These are phyloP conservation scores for Canna indica DNA, from an alignment of 176 grass and related monocot genomes.

Conservation along the genomic window DNA sequence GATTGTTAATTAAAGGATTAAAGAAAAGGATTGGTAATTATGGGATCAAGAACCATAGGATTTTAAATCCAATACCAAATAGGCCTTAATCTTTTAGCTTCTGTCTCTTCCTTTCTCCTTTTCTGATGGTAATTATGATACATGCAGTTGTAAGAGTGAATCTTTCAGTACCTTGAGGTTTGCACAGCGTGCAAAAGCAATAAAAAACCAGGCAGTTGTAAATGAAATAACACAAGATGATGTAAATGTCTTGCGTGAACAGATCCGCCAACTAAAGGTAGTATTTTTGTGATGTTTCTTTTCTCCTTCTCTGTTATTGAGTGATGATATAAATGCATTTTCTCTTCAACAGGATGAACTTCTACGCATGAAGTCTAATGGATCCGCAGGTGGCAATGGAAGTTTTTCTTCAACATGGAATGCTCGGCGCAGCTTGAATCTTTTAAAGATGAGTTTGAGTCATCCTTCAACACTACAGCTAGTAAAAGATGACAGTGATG, in stretches of 20 bases:
- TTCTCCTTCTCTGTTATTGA: constrained; percentile 14
- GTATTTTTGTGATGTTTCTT: constrained; percentile 5
- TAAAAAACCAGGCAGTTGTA: constrained; percentile 85
- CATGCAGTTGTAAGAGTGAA: constrained; percentile 77
- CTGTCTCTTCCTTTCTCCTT: not conserved
- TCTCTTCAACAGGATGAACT: constrained; percentile 65
- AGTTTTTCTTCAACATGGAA: constrained; percentile 55
- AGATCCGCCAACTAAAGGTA: constrained; percentile 86
- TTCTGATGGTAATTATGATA: not conserved
- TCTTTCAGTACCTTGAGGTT: constrained; percentile 88
- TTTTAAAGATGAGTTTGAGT: constrained; percentile 83
- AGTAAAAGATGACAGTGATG: constrained; percentile 85
- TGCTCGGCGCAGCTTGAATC: constrained; percentile 67
- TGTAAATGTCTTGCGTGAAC: constrained; percentile 64
- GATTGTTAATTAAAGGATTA: too few species aligned
- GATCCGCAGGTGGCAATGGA: constrained; percentile 32
- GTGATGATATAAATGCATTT: constrained; percentile 6
- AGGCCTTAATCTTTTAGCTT: not conserved
- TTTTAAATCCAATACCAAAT: too few species aligned
- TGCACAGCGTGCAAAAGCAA: constrained; percentile 87
- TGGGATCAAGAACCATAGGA: too few species aligned
- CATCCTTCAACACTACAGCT: constrained; percentile 46
- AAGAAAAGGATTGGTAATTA: too few species aligned
- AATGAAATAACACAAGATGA: constrained; percentile 91
- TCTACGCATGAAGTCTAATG: constrained; percentile 80